A percentile compares a stretch with the other conserved stretches of the same genome.
Conservation (phyloP, 176 grass and related monocot species). For the Oryza meyeriana region DNA sequence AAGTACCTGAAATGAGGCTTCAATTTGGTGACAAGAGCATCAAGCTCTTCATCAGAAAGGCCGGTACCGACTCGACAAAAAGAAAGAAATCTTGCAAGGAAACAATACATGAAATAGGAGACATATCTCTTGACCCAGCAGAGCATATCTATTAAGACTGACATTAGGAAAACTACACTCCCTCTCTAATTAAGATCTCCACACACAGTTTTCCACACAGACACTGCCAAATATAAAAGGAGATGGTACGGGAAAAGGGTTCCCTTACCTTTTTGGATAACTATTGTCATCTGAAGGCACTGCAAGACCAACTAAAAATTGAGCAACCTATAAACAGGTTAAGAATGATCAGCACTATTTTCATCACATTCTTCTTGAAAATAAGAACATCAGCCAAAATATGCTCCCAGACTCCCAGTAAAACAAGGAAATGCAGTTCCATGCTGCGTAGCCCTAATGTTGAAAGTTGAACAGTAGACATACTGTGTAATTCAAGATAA, state of each 20-base stretch:
- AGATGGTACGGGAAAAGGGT: slow-evolving; percentile 11
- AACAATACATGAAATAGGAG: slow-evolving; percentile 26
- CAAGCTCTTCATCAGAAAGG: slow-evolving; percentile 74
- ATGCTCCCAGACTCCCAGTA: slow-evolving; percentile 1
- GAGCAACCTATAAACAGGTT: slow-evolving; percentile 66
- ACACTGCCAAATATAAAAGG: slow-evolving; percentile 22
- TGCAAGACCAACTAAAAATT: slow-evolving; percentile 94
- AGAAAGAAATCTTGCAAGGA: slow-evolving; percentile 77
- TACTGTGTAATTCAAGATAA: slow-evolving; percentile 16
- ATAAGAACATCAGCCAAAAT: neutral
- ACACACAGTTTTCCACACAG: neutral
- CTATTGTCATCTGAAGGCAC: slow-evolving; percentile 74
- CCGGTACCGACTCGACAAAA: slow-evolving; percentile 92
- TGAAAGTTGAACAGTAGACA: neutral
- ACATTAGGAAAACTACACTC: slow-evolving; percentile 2
- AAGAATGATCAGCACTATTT: slow-evolving; percentile 14
- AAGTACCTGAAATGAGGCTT: slow-evolving; percentile 90
- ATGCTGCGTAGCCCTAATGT: slow-evolving; percentile 7
- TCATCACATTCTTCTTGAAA: slow-evolving; percentile 22
- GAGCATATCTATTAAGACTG: neutral
- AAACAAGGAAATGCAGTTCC: slow-evolving; percentile 11
- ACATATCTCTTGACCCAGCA: neutral
- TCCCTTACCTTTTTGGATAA: slow-evolving; percentile 71
- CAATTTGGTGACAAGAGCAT: slow-evolving; percentile 73
- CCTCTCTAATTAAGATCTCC: neutral